A percentile compares a stretch with the other conserved stretches of the same genome.
These are phyloP conservation scores for Backusella psychrophila DNA, from an alignment of 192 early-diverging fungal species.

Conservation along the genomic window DNA sequence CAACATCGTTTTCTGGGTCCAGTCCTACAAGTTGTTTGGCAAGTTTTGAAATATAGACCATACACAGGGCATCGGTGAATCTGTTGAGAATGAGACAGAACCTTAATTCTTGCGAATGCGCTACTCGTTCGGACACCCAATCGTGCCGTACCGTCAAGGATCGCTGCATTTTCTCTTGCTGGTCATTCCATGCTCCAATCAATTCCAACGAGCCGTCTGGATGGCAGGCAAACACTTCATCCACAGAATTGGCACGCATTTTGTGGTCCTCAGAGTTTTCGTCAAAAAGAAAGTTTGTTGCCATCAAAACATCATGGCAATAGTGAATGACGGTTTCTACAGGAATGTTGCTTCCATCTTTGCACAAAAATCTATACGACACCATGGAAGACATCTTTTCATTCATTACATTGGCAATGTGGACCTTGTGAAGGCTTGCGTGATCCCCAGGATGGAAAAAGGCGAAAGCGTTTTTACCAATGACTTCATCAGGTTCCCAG, in stretches of 20 bases:
- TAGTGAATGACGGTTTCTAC: conserved; percentile 29
- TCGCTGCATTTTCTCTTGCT: background rate
- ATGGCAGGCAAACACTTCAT: conserved; percentile 1
- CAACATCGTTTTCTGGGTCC: background rate
- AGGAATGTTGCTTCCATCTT: conserved; percentile 27
- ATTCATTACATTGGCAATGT: conserved; percentile 35
- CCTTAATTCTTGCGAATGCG: conserved; percentile 7
- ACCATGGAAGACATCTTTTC: conserved; percentile 45
- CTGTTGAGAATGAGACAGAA: conserved; percentile 24
- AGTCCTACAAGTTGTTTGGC: background rate
- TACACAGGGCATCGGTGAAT: conserved; percentile 3
- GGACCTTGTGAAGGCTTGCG: conserved; percentile 23
- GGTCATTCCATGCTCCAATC: conserved; percentile 1
- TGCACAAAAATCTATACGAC: conserved; percentile 35
- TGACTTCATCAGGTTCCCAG: conserved; percentile 45
- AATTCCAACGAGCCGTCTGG: conserved; percentile 7
- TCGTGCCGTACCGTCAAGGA: background rate
- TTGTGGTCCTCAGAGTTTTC: conserved; percentile 14
- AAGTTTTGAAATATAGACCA: conserved; percentile 3
- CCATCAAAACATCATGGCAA: conserved; percentile 27
- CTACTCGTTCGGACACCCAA: background rate
- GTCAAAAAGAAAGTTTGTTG: conserved; percentile 3
- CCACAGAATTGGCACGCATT: conserved; percentile 12
- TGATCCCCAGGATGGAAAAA: conserved; percentile 43
- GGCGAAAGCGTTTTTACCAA: conserved; percentile 37